These are phyloP conservation scores for Castanea mollissima DNA, from an alignment of 306 rosid genomes.

Conservation along the genomic window DNA sequence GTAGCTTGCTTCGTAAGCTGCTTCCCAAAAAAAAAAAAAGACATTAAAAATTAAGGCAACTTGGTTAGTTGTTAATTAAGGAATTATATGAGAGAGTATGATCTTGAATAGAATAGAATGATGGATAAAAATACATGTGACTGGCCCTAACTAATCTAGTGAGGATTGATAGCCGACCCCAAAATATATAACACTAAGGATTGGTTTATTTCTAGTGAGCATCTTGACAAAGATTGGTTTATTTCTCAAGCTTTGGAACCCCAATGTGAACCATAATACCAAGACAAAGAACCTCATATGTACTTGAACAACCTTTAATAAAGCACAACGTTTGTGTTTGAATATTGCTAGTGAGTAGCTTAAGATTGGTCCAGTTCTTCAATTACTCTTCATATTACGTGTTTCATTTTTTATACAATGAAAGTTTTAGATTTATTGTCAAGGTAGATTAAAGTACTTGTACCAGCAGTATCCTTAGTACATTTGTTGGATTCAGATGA, in stretches of 20 bases:
- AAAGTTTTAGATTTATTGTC: neutral
- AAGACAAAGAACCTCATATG: neutral
- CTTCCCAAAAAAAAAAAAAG: neutral
- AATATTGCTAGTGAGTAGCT: neutral
- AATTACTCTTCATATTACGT: neutral
- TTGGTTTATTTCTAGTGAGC: too few species aligned
- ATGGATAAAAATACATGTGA: too few species aligned
- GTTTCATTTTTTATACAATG: too few species aligned
- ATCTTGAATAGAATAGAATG: too few species aligned
- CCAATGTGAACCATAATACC: neutral
- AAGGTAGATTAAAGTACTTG: conserved; percentile 17
- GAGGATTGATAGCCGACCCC: too few species aligned
- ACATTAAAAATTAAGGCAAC: neutral
- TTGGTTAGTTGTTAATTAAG: neutral
- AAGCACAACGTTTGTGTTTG: neutral
- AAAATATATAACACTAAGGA: too few species aligned
- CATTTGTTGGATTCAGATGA: conserved; percentile 14
- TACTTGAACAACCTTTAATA: neutral
- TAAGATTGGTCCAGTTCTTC: neutral
- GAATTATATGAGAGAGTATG: too few species aligned
- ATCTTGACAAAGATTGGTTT: too few species aligned
- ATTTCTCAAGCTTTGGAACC: neutral
- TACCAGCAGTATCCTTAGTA: neutral
- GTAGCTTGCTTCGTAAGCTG: neutral
- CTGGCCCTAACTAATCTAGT: too few species aligned